These are phyloP conservation scores for Sonneratia alba DNA, from an alignment of 345 rosid genomes.

Conservation along the genomic window DNA sequence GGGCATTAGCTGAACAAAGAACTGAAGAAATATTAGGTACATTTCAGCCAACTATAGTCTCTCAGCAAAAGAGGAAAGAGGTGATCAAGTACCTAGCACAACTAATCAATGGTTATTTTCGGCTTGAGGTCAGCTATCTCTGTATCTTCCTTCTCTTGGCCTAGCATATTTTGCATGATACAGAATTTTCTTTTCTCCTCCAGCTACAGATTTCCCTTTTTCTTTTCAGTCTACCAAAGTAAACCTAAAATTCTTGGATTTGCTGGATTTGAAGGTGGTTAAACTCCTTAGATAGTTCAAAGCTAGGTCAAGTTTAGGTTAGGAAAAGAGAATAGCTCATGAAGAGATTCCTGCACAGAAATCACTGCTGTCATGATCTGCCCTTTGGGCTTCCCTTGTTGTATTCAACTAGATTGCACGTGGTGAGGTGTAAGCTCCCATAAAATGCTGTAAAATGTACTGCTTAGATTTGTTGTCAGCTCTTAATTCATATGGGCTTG, in stretches of 20 bases:
- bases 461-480: neutral
- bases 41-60: slow-evolving; percentile 54
- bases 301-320: neutral
- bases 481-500: neutral
- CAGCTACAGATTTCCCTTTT: neutral
- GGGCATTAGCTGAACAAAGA: slow-evolving; percentile 71
- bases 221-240: neutral
- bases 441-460: neutral
- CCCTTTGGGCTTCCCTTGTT: neutral
- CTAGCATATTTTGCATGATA: neutral
- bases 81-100: slow-evolving; percentile 45
- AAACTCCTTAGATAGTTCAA: neutral
- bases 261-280: neutral
- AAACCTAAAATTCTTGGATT: neutral
- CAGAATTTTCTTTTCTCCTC: neutral
- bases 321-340: neutral
- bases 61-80: slow-evolving; percentile 56
- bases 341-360: neutral
- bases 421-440: neutral
- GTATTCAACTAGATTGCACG: neutral
- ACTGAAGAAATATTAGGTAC: slow-evolving; percentile 54
- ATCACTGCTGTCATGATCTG: neutral
- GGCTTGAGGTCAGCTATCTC: slow-evolving; percentile 51
- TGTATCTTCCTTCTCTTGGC: neutral
- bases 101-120: slow-evolving; percentile 43